Evolutionary conservation across 2,329 filamentous ascomycete genomes (phyloP).

Genomic region (Colletotrichum noveboracense): DNA sequence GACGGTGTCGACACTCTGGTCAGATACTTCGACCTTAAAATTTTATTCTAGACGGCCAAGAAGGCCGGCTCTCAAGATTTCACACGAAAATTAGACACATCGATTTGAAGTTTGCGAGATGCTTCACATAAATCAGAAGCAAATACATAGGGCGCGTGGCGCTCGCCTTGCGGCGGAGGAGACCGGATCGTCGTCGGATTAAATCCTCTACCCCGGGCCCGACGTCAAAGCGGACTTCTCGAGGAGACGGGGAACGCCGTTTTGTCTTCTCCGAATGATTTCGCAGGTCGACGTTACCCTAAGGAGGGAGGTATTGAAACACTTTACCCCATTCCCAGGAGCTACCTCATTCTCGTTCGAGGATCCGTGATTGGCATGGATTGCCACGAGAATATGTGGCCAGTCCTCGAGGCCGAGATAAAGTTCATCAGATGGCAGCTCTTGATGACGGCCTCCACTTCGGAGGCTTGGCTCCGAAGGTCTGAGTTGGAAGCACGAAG

Average conservation of each 20-base stretch:
- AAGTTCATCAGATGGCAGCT: neutral
- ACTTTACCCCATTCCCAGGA: neutral
- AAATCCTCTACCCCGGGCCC: neutral
- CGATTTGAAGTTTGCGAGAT: rapidly evolving
- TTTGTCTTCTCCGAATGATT: neutral
- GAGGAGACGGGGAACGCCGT: neutral
- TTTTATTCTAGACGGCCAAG: too few species aligned
- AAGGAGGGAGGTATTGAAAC: neutral
- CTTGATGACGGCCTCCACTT: neutral
- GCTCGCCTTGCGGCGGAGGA: neutral
- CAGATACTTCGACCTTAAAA: too few species aligned
- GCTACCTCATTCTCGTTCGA: too few species aligned
- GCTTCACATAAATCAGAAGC: rapidly evolving
- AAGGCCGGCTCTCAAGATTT: rapidly evolving
- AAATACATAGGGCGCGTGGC: rapidly evolving
- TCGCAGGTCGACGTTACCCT: neutral
- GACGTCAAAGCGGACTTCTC: neutral
- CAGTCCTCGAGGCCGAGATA: neutral
- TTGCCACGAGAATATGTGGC: neutral
- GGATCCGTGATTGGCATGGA: too few species aligned
- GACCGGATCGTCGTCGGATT: too few species aligned
- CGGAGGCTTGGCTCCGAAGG: too few species aligned
- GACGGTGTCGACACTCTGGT: rapidly evolving
- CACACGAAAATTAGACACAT: rapidly evolving
- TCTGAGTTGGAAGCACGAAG: too few species aligned